Percentiles rank a stretch among this genome's conserved stretches.
phyloP scores from a whole-genome alignment of 1,139 yeast genomes.

The Meyerozyma guilliermondii region DNA sequence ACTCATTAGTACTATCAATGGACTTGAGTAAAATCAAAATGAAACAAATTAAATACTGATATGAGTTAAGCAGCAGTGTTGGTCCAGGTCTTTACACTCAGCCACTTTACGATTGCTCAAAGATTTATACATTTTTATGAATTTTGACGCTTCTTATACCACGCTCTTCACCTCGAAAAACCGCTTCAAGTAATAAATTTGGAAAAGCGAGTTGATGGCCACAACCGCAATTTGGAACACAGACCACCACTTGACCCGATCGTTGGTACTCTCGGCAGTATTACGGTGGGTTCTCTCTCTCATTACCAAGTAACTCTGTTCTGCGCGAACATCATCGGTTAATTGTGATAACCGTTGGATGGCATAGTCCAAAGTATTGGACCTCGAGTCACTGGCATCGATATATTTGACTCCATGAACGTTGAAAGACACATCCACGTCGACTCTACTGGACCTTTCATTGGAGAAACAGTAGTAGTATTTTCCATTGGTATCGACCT shows the following conservation, averaged over 20 bases:
- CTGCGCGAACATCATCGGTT: constrained; percentile 85
- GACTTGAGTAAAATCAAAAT: too few species aligned
- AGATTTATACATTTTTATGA: too few species aligned
- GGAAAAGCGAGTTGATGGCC: constrained; percentile 82
- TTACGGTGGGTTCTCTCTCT: constrained; percentile 98
- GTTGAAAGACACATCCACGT: constrained; percentile 92
- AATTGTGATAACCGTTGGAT: constrained; percentile 71
- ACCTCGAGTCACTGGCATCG: constrained; percentile 76
- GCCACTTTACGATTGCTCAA: too few species aligned
- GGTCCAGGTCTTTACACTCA: too few species aligned
- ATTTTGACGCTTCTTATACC: constrained; percentile 36
- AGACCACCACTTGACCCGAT: constrained; percentile 98
- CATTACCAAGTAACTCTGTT: constrained; percentile 86
- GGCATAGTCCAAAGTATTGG: constrained; percentile 81
- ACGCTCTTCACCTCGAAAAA: constrained; percentile 93
- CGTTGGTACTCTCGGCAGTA: constrained; percentile 95
- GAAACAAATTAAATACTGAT: too few species aligned
- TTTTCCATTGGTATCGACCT: constrained; percentile 65
- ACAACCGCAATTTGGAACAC: constrained; percentile 86
- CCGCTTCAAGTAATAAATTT: constrained; percentile 87
- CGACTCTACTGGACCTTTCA: constrained; percentile 65
- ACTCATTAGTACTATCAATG: too few species aligned
- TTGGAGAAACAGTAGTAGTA: constrained; percentile 89
- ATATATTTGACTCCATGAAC: constrained; percentile 90
- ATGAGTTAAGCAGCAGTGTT: too few species aligned